phyloP scores from a whole-genome alignment of 495 filamentous ascomycete species.

The Penicillium mononematosum region DNA sequence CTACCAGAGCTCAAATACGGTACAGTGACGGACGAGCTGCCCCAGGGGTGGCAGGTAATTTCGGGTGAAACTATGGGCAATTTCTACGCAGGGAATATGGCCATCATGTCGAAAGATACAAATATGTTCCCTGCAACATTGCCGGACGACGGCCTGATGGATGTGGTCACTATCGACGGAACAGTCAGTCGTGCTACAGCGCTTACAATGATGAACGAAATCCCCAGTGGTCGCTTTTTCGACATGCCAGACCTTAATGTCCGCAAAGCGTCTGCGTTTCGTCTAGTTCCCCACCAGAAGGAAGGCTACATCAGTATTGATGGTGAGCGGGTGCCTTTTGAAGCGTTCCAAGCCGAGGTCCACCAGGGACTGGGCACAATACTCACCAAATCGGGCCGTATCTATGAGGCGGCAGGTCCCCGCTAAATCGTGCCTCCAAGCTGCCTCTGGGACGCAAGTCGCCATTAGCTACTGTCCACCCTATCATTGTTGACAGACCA shows the following conservation, averaged over 20 bases:
- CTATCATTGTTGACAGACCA: not conserved
- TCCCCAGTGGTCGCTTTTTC: constrained; percentile 73
- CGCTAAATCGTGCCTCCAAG: constrained; percentile 14
- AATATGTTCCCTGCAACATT: constrained; percentile 88
- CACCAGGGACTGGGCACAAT: constrained; percentile 83
- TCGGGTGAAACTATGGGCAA: constrained; percentile 78
- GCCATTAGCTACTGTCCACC: not conserved
- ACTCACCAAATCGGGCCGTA: constrained; percentile 64
- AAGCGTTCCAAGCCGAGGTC: constrained; percentile 86
- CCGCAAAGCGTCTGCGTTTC: constrained; percentile 77
- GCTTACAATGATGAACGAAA: constrained; percentile 63
- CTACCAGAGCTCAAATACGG: constrained; percentile 77
- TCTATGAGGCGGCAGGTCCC: constrained; percentile 71
- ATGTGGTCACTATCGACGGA: constrained; percentile 78
- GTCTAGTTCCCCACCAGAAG: constrained; percentile 70
- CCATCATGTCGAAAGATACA: constrained; percentile 80
- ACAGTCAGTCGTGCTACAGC: constrained; percentile 63
- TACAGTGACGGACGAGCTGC: constrained; percentile 71
- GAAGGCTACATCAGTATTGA: constrained; percentile 91
- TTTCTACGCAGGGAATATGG: constrained; percentile 96
- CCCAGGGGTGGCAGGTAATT: constrained; percentile 68
- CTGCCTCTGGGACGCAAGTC: not conserved
- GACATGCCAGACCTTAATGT: constrained; percentile 74
- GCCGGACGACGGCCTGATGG: constrained; percentile 81
- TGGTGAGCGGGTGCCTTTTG: constrained; percentile 81